A percentile compares a stretch with the other conserved stretches of the same genome.
Evolutionary conservation across 257 asterid species (phyloP).

Genomic region (Scutellaria barbata): DNA sequence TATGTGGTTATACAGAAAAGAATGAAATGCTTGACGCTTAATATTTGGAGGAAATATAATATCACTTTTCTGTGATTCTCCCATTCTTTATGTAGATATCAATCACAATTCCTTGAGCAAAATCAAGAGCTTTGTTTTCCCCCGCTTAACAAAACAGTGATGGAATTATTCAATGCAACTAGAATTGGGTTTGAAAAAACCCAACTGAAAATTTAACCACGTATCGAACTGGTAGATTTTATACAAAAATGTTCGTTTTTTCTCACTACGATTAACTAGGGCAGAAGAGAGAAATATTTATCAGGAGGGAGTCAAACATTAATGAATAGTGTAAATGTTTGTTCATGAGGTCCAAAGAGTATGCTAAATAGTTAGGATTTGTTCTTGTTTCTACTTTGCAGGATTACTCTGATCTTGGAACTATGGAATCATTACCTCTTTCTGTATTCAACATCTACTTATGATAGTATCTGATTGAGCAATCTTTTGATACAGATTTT

Average conservation of each 20-base stretch:
- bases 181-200: not conserved
- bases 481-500: slow-evolving; percentile 61
- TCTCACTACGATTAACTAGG: not conserved
- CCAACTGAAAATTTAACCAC: not conserved
- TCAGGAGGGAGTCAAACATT: not conserved
- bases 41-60: not conserved
- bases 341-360: not conserved
- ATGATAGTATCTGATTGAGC: slow-evolving; percentile 2
- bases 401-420: not conserved
- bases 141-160: not conserved
- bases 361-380: not conserved
- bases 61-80: not conserved
- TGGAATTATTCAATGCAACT: not conserved
- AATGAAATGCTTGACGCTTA: not conserved
- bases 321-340: not conserved
- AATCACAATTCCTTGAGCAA: not conserved
- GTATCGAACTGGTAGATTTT: not conserved
- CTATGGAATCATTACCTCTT: not conserved
- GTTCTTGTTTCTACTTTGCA: slow-evolving; percentile 10
- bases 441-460: not conserved
- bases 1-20: slow-evolving; percentile 14
- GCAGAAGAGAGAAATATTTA: not conserved
- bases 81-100: not conserved
- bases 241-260: not conserved
- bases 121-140: not conserved